Base-by-base conservation (phyloP, 2,329 filamentous ascomycete genomes). In the Tolypocladium tundrense region DNA sequence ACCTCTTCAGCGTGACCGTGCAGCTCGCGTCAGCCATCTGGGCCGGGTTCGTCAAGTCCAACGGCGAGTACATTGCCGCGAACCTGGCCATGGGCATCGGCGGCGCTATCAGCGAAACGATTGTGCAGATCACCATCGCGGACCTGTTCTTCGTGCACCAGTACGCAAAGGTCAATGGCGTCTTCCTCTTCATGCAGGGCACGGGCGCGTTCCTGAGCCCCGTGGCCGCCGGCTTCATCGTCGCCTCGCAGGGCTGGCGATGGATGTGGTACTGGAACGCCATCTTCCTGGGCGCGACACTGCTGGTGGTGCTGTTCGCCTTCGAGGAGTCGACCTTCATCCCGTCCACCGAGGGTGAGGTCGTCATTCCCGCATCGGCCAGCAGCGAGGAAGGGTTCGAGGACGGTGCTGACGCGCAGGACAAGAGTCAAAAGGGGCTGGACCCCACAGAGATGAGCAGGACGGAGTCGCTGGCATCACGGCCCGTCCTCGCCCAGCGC, bases 41-140 rank as follows among this genome's bases (percentile, higher is more conserved):
- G 78, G 68, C 68, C 4, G 79, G 79, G 0, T 70, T 68, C 21
- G 72, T 75, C 43, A 60, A 73, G 35, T 78, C 67, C 0, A 67
- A 68, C 1, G 72, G 63, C 0, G 78, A 82, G 42, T 65, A 78
- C 53, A 73, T 77, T 64, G 64, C 71, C 1, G 69, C 72, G 41
- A 79, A 79, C 37, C 31, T 69, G 14, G 52, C 72, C 0, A 65
- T 67, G 13, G 70, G 74, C 0, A 55, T 75, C 16, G 68, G 68
- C 3, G 74, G 72, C 11, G 71, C 74, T 6, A 69, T 73, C 6
- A 72, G 72, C 42, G 73, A 76, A 57, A 68, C 70, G 0, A 69
- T 73, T 14, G 72, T 69, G 1, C 72, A 74, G 54, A 72, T 76
- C 53, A 75, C 72, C 0, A 65, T 70, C 35, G 63, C 67, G 2